These are phyloP conservation scores for Saccharomyces jurei DNA, from an alignment of 805 yeast genomes.

Conservation along the genomic window DNA sequence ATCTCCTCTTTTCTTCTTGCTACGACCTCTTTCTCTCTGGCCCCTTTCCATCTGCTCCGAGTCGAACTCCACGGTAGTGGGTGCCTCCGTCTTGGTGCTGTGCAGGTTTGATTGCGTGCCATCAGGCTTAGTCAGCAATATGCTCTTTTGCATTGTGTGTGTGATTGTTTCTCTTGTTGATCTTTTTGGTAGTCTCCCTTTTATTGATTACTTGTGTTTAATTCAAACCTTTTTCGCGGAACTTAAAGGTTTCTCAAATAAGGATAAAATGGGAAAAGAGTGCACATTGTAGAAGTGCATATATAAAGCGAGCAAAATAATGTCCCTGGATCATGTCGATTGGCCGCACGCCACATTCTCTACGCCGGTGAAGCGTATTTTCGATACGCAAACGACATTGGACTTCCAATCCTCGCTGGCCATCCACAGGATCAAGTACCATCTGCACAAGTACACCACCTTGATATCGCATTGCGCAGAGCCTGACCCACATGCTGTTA, in stretches of 20 bases:
- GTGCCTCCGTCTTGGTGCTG: not conserved
- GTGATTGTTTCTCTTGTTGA: constrained; percentile 1
- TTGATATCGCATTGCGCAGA: constrained; percentile 7
- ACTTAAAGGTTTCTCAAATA: not conserved
- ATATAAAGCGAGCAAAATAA: not conserved
- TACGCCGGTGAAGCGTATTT: constrained; percentile 39
- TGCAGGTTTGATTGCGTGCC: constrained; percentile 9
- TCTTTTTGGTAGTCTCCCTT: not conserved
- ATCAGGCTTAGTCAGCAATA: constrained; percentile 18
- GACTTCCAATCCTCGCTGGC: constrained; percentile 41
- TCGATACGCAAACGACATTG: constrained; percentile 35
- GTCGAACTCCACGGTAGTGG: constrained; percentile 22
- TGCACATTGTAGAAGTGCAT: not conserved
- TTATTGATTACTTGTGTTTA: not conserved
- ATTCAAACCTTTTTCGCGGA: not conserved
- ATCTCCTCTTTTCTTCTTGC: constrained; percentile 10
- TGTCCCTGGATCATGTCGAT: not conserved
- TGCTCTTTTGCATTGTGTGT: constrained; percentile 14
- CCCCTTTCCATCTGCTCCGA: constrained; percentile 24
- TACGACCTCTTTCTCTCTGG: constrained; percentile 17
- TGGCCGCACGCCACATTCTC: constrained; percentile 14
- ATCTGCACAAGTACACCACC: constrained; percentile 33
- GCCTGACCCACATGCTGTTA: constrained; percentile 3
- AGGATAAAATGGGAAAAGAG: not conserved
- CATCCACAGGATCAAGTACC: constrained; percentile 31